A percentile compares a stretch with the other conserved stretches of the same genome.
phyloP scores from a whole-genome alignment of 345 rosid species.

The Lumnitzera littorea region DNA sequence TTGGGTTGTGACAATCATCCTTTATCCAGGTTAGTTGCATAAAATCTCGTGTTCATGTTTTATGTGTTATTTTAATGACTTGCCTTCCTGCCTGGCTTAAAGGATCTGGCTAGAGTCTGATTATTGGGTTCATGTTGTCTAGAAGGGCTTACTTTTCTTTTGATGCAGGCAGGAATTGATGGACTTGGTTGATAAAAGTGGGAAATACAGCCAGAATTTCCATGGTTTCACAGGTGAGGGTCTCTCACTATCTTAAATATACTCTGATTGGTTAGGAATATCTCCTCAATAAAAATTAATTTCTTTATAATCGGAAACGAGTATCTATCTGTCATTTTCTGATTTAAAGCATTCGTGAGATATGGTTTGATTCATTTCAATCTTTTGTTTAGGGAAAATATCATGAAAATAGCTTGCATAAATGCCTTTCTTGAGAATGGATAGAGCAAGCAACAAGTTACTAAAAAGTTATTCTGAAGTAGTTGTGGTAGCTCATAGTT shows the following conservation, averaged over 20 bases:
- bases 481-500: too few species aligned
- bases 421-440: too few species aligned
- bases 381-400: too few species aligned
- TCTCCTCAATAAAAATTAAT: background rate
- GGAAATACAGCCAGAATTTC: conserved; percentile 63
- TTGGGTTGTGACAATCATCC: conserved; percentile 98
- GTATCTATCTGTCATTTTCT: too few species aligned
- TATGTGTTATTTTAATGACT: background rate
- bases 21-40: conserved; percentile 54
- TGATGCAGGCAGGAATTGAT: conserved; percentile 74
- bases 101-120: too few species aligned
- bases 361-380: too few species aligned
- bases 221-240: conserved; percentile 68
- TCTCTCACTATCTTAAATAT: background rate
- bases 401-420: too few species aligned
- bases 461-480: too few species aligned
- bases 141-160: background rate
- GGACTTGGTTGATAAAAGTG: conserved; percentile 76
- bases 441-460: too few species aligned
- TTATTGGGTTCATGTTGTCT: too few species aligned
- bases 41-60: background rate
- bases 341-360: too few species aligned
- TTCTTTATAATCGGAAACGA: too few species aligned
- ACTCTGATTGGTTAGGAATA: background rate
- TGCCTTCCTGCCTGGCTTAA: background rate